A percentile compares a stretch with the other conserved stretches of the same genome.
Evolutionary conservation across 1,284 basidiomycete genomes (phyloP).

Genomic region (Meira miltonrushii): DNA sequence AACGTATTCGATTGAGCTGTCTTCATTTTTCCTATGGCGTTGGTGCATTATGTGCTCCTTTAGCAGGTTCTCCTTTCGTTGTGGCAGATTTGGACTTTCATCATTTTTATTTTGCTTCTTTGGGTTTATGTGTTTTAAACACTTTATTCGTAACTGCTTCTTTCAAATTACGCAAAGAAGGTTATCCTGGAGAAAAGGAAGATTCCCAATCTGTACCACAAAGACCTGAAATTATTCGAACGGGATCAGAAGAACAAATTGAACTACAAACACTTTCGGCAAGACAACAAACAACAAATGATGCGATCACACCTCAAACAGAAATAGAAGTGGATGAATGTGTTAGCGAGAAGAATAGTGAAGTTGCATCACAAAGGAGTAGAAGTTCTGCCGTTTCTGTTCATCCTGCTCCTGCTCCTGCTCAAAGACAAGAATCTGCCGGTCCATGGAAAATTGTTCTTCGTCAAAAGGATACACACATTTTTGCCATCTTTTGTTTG

Average conservation of each 20-base stretch:
- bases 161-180: slow-evolving; percentile 24
- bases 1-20: slow-evolving; percentile 25
- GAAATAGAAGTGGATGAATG: too few species aligned
- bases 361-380: too few species aligned
- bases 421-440: too few species aligned
- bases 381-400: too few species aligned
- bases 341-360: too few species aligned
- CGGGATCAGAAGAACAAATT: background rate
- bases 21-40: slow-evolving; percentile 33
- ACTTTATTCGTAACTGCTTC: slow-evolving; percentile 17
- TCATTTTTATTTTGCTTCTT: slow-evolving; percentile 25
- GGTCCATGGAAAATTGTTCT: too few species aligned
- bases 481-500: slow-evolving; percentile 25
- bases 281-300: too few species aligned
- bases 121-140: slow-evolving; percentile 21
- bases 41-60: slow-evolving; percentile 28
- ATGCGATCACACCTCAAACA: too few species aligned
- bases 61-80: slow-evolving; percentile 30
- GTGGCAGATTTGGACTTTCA: slow-evolving; percentile 20
- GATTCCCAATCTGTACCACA: background rate
- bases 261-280: background rate
- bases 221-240: background rate
- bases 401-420: too few species aligned
- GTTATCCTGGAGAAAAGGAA: background rate
- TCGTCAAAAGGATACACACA: background rate